These are phyloP conservation scores for Scytalidium lignicola DNA, from an alignment of 2,329 filamentous ascomycete genomes.

Conservation along the genomic window DNA sequence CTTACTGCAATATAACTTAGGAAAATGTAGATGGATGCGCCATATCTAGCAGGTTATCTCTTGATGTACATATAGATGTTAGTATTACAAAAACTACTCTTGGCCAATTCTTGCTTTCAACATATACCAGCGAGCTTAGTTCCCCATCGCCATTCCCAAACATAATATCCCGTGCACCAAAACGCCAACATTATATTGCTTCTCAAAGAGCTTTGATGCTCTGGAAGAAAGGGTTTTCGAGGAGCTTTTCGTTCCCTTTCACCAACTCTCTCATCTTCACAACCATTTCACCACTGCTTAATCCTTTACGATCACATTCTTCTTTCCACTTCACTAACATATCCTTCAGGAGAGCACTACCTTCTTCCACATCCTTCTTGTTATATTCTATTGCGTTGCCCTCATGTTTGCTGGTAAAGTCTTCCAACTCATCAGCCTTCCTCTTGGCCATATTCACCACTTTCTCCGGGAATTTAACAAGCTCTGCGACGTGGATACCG, in stretches of 20 bases:
- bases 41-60: too few relatives aligned
- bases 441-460: slow-evolving; percentile 99
- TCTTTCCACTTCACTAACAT: slow-evolving; percentile 82
- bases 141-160: background rate
- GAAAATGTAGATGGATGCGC: too few relatives aligned
- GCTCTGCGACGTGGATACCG: slow-evolving; percentile 95
- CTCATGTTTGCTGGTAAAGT: slow-evolving; percentile 80
- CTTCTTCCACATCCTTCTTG: slow-evolving; percentile 84
- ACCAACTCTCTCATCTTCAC: slow-evolving; percentile 76
- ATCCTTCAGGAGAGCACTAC: slow-evolving; percentile 77
- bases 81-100: background rate
- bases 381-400: slow-evolving; percentile 56
- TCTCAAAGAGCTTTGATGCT: slow-evolving; percentile 36
- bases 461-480: slow-evolving; percentile 93
- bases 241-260: slow-evolving; percentile 59
- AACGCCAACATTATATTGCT: slow-evolving; percentile 3
- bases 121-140: background rate
- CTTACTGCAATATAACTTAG: too few relatives aligned
- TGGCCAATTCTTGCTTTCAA: background rate
- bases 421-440: slow-evolving; percentile 96
- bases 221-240: slow-evolving; percentile 66
- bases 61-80: too few relatives aligned
- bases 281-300: slow-evolving; percentile 73
- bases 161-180: background rate
- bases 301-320: slow-evolving; percentile 54